phyloP scores from a whole-genome alignment of 2,329 filamentous ascomycete species.

The Trichoderma sp. region DNA sequence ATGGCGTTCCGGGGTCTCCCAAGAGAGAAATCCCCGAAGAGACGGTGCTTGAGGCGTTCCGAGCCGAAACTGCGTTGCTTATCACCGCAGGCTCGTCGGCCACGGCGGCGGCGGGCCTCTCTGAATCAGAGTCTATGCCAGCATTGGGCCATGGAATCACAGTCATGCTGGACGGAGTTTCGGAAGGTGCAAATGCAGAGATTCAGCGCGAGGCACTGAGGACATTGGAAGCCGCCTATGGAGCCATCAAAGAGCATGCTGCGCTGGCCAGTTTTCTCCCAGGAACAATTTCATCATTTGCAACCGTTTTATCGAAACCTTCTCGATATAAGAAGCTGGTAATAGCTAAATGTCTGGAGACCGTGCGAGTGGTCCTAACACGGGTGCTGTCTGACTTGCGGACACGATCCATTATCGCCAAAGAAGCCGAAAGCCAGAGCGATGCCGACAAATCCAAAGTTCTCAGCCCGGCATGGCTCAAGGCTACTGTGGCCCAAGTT shows the following conservation, averaged over 20 bases:
- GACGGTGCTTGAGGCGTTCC: constrained; percentile 67
- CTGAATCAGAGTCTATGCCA: constrained; percentile 63
- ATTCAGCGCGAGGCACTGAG: constrained; percentile 69
- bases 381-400: constrained; percentile 59
- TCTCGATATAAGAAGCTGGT: constrained; percentile 57
- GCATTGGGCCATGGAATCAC: constrained; percentile 80
- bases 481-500: constrained; percentile 75
- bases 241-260: constrained; percentile 66
- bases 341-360: constrained; percentile 59
- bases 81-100: constrained; percentile 53
- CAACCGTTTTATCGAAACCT: constrained; percentile 70
- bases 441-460: constrained; percentile 35
- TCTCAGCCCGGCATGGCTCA: constrained; percentile 64
- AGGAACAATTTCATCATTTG: constrained; percentile 78
- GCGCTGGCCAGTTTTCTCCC: constrained; percentile 83
- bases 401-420: constrained; percentile 46
- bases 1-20: constrained; percentile 60
- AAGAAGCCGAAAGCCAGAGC: constrained; percentile 24
- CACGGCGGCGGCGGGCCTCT: constrained; percentile 48
- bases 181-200: constrained; percentile 60
- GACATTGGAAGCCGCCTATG: constrained; percentile 61
- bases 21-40: constrained; percentile 64
- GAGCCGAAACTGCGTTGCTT: constrained; percentile 67
- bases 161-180: constrained; percentile 72
- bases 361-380: constrained; percentile 54